Evolutionary conservation across 2,329 filamentous ascomycete genomes (phyloP), one percentile per base, ranked within the genome.

Genomic region (Xylariales sp.): DNA sequence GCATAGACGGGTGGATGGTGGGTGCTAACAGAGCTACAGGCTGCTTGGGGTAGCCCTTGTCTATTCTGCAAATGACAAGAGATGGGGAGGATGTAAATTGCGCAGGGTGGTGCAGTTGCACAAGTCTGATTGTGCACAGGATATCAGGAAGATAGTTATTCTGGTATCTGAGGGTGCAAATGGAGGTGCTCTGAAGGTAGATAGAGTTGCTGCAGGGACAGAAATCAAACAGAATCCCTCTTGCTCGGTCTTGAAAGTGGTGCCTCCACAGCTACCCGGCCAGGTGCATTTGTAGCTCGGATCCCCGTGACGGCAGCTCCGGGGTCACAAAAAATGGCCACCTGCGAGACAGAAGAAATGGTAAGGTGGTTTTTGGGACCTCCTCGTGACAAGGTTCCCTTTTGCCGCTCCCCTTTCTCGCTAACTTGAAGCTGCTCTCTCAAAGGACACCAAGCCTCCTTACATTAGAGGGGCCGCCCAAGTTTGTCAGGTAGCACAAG

Each of bases 211-310:
- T 24, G 37, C 27, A 32, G 33, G 34, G 31, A 29, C 34, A 38
- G 24, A 21, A 29, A 30, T 25, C n/a, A 18, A n/a, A 39, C n/a
- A n/a, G 24, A 24, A 15, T 37, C 21, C n/a, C 33, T 35, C 18
- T 25, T 12, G 15, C 20, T 35, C 33, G 16, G 21, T 35, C 19
- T 25, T 35, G 10, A 16, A 35, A 6, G 33, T 25, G 23, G 33
- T 35, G 20, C 21, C 25, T 16, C 33, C 5, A 20, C n/a, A 34
- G 30, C 46, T 44, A 8, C 48, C 49, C 49, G 49, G 48, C 45
- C 40, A 45, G 48, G 38, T 49, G 42, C 40, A 41, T 34, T 45
- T 46, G 38, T 40, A 45, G 41, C 43, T 49, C 48, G 41, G 43
- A 50, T 43, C 44, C 44, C 44, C 34, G 40, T 47, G 41, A 29